phyloP scores from a whole-genome alignment of 2,329 filamentous ascomycete genomes.

The Calonectria hawksworthii region DNA sequence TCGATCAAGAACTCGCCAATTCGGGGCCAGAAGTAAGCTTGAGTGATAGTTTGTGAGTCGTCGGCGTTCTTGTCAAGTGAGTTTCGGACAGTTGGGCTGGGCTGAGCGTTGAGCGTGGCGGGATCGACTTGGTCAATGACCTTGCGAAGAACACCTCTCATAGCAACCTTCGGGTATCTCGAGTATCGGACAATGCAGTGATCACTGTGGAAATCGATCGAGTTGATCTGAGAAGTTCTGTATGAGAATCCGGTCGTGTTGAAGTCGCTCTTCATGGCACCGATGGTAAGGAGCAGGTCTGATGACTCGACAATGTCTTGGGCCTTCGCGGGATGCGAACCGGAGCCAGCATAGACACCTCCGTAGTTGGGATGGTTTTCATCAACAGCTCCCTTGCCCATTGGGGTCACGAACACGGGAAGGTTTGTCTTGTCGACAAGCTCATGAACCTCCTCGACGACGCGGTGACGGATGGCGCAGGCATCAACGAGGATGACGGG shows the following conservation, averaged over 20 bases:
- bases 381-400: constrained; percentile 89
- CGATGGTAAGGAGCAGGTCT: constrained; percentile 80
- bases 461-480: constrained; percentile 83
- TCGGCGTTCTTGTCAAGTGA: constrained; percentile 59
- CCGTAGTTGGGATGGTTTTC: constrained; percentile 83
- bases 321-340: constrained; percentile 73
- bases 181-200: constrained; percentile 82
- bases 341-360: constrained; percentile 87
- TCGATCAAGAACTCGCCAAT: constrained; percentile 79
- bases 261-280: constrained; percentile 77
- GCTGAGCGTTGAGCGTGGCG: constrained; percentile 67
- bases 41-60: constrained; percentile 67
- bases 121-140: constrained; percentile 73
- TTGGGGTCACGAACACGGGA: constrained; percentile 89
- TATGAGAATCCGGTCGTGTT: constrained; percentile 89
- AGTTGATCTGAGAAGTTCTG: constrained; percentile 80
- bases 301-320: constrained; percentile 75
- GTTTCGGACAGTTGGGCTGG: constrained; percentile 68
- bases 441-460: constrained; percentile 78
- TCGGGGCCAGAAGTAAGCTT: constrained; percentile 83
- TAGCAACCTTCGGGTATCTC: constrained; percentile 82
- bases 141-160: constrained; percentile 83
- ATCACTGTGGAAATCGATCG: constrained; percentile 85
- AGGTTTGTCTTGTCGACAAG: constrained; percentile 81
- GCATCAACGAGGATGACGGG: constrained; percentile 88